phyloP scores from a whole-genome alignment of 495 filamentous ascomycete species.

The Amorphotheca resinae region DNA sequence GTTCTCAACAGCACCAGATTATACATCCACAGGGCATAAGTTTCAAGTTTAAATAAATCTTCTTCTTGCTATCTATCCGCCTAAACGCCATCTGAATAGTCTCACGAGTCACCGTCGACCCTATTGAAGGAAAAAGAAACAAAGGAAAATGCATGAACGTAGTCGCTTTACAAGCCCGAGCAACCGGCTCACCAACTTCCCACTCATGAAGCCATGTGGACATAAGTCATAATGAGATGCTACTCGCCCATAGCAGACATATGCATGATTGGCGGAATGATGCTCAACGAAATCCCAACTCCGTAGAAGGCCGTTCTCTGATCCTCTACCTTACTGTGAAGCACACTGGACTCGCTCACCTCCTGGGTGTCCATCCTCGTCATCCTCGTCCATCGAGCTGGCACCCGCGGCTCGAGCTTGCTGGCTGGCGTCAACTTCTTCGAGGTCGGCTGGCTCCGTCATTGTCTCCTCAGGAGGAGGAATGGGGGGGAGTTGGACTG shows the following conservation, averaged over 20 bases:
- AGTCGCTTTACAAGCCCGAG: too few relatives aligned
- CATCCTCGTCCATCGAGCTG: slow-evolving; percentile 65
- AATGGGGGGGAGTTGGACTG: slow-evolving; percentile 46
- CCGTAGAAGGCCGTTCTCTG: background rate
- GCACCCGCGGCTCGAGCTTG: slow-evolving; percentile 63
- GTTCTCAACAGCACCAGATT: too few relatives aligned
- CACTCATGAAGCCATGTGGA: too few relatives aligned
- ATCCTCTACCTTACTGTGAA: slow-evolving; percentile 58
- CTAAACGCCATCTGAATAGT: slow-evolving; percentile 15
- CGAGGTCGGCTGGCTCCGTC: slow-evolving; percentile 71
- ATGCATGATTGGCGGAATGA: slow-evolving; percentile 3
- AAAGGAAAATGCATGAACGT: slow-evolving; percentile 4
- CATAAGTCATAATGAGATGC: background rate
- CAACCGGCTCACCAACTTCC: too few relatives aligned
- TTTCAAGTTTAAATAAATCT: background rate
- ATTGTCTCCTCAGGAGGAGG: slow-evolving; percentile 68
- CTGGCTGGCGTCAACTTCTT: slow-evolving; percentile 65
- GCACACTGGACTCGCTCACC: slow-evolving; percentile 95
- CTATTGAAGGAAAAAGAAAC: too few relatives aligned
- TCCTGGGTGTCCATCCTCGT: slow-evolving; percentile 68
- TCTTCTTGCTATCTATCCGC: slow-evolving; percentile 20
- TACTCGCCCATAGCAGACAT: slow-evolving; percentile 1
- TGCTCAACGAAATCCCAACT: slow-evolving; percentile 5
- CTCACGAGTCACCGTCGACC: slow-evolving; percentile 4
- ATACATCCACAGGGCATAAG: too few relatives aligned